Evolutionary conservation across 139 green algal species (phyloP).

Genomic region (Chlamydomonas asymmetrica): DNA sequence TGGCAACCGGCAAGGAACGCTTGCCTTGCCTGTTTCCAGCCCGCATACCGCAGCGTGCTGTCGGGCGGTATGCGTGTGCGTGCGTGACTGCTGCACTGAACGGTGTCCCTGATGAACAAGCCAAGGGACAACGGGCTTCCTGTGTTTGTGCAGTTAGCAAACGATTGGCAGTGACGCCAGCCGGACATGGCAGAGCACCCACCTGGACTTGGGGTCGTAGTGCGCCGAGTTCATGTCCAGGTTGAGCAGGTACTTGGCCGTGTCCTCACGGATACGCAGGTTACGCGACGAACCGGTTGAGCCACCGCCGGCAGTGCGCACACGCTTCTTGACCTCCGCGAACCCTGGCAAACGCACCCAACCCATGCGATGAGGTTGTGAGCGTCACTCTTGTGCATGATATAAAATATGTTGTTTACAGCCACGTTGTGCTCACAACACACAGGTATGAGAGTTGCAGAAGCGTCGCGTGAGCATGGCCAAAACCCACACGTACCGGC

Average conservation of each 20-base stretch:
- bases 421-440: no score
- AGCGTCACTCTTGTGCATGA: no score
- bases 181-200: no score
- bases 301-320: constrained; percentile 90
- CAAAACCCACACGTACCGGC: constrained; percentile 47
- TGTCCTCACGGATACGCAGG: constrained; percentile 99
- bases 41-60: background rate
- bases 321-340: constrained; percentile 92
- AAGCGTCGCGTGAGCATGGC: background rate
- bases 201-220: constrained; percentile 98
- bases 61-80: constrained; percentile 2
- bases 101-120: no score
- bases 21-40: no score
- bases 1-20: no score
- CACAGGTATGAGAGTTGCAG: no score
- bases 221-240: constrained; percentile 93
- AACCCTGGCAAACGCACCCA: constrained; percentile 65
- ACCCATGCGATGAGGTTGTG: no score
- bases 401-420: no score
- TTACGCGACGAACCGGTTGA: constrained; percentile 88
- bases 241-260: constrained; percentile 99
- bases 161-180: no score
- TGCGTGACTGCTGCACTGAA: constrained; percentile 13
- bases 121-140: no score
- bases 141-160: no score